Evolutionary conservation across 768 basidiomycete genomes (phyloP).

Genomic region (Lactarius trivialis): DNA sequence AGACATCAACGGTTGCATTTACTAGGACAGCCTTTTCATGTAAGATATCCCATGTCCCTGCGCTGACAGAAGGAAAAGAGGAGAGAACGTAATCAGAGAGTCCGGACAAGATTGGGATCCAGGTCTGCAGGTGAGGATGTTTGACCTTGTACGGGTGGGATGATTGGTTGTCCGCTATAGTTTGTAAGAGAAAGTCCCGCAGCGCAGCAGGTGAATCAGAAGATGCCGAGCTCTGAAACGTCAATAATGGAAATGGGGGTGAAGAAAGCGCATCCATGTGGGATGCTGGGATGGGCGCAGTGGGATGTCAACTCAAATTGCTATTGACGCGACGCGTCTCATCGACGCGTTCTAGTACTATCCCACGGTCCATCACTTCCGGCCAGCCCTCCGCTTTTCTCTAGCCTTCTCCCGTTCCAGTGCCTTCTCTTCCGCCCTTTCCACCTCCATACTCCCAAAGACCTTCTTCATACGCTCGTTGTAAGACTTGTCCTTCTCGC

Average conservation of each 20-base stretch:
- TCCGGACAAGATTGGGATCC: constrained; percentile 44
- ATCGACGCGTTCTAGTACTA: neutral
- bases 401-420: constrained; percentile 78
- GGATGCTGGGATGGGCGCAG: constrained; percentile 14
- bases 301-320: too few species aligned
- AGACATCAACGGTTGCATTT: constrained; percentile 47
- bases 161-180: constrained; percentile 19
- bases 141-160: constrained; percentile 9
- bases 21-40: constrained; percentile 53
- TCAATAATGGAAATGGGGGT: constrained; percentile 19
- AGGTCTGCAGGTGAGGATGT: constrained; percentile 35
- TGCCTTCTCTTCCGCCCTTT: constrained; percentile 92
- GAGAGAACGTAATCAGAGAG: constrained; percentile 44
- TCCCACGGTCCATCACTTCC: constrained; percentile 41
- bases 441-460: constrained; percentile 68
- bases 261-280: constrained; percentile 18
- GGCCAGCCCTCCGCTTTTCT: constrained; percentile 71
- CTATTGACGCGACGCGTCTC: constrained; percentile 4
- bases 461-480: constrained; percentile 79
- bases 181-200: constrained; percentile 19
- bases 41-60: constrained; percentile 45
- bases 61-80: constrained; percentile 48
- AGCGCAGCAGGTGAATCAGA: constrained; percentile 21
- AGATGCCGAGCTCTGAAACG: constrained; percentile 17
- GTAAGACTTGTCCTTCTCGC: constrained; percentile 79